Evolutionary conservation across 441 rosid genomes (phyloP).

Genomic region (Metrosideros polymorpha): DNA sequence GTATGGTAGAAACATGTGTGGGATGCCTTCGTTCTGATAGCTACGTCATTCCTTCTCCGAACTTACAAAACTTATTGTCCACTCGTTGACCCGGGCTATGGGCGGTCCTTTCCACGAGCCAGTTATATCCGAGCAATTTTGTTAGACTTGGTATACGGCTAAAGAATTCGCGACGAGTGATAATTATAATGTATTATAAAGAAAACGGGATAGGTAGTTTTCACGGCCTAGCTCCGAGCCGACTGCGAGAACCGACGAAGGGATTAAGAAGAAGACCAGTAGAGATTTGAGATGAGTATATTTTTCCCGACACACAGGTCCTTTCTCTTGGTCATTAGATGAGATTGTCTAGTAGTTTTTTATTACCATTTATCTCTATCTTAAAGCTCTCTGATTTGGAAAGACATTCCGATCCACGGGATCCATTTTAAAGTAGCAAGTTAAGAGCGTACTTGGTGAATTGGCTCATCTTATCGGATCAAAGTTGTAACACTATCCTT

Average conservation of each 20-base stretch:
- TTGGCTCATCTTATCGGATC: background rate
- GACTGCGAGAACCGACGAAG: background rate
- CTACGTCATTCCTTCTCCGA: background rate
- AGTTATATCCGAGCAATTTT: too few species aligned
- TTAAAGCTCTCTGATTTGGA: background rate
- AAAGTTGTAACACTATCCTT: background rate
- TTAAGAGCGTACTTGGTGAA: background rate
- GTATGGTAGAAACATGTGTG: background rate
- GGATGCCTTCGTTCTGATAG: background rate
- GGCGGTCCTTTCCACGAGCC: background rate
- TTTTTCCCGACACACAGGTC: background rate
- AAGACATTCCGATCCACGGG: too few species aligned
- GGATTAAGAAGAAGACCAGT: background rate
- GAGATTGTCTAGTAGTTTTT: background rate
- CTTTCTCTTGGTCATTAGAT: background rate
- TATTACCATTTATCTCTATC: background rate
- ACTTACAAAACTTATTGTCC: background rate
- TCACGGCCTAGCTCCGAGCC: background rate
- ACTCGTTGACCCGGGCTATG: background rate
- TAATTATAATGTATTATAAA: background rate
- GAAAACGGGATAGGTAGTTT: background rate
- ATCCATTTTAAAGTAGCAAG: background rate
- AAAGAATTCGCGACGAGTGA: background rate
- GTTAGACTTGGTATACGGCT: too few species aligned
- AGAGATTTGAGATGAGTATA: background rate